A percentile compares a stretch with the other conserved stretches of the same genome.
Conservation (phyloP, 192 early-diverging fungal genomes). For the Coemansia sp. region DNA sequence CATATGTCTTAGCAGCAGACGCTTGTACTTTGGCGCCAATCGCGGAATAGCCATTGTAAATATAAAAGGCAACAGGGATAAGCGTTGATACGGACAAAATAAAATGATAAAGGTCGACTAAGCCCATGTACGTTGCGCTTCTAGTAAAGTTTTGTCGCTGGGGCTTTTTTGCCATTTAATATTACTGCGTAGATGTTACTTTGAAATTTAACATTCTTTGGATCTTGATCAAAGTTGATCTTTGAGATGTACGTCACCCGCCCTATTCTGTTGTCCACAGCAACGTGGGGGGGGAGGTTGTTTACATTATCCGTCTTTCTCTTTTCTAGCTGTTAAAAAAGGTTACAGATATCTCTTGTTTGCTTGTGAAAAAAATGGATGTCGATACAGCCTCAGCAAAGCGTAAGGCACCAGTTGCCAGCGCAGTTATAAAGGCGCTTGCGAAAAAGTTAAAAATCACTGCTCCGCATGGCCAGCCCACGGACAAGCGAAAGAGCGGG, state of each 20-base stretch:
- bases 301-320: not conserved
- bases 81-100: too few species aligned
- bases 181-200: conserved; percentile 5
- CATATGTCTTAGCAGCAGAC: conserved; percentile 17
- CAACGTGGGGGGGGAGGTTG: not conserved
- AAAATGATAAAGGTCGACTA: too few species aligned
- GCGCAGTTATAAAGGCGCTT: not conserved
- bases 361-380: not conserved
- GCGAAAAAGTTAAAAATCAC: not conserved
- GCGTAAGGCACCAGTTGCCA: not conserved
- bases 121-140: not conserved
- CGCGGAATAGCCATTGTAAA: not conserved
- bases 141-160: not conserved
- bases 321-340: not conserved
- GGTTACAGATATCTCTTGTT: not conserved
- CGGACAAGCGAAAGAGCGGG: not conserved
- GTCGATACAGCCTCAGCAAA: not conserved
- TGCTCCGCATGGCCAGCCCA: not conserved
- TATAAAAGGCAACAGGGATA: too few species aligned
- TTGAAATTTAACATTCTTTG: not conserved
- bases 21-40: conserved; percentile 1
- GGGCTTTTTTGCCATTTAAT: not conserved
- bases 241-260: not conserved
- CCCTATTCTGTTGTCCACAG: not conserved
- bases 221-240: not conserved